phyloP scores from a whole-genome alignment of 139 green algal species.

The Haematococcus sp. region DNA sequence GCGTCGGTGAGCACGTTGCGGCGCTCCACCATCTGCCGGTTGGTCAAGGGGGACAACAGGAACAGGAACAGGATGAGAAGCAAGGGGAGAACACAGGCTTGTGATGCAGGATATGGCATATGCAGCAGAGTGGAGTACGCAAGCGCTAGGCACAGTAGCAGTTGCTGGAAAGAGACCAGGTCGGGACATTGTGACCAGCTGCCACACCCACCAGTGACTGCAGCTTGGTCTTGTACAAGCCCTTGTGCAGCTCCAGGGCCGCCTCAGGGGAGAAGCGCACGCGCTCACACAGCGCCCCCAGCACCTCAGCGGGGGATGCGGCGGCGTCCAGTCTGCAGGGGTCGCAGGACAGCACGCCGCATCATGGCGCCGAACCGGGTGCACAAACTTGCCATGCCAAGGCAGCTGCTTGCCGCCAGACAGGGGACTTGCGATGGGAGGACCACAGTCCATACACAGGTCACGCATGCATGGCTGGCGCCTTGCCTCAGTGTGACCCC shows the following conservation, averaged over 20 bases:
- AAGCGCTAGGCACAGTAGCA: too few species aligned
- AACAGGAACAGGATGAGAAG: too few species aligned
- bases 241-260: slow-evolving; percentile 76
- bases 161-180: too few species aligned
- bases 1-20: slow-evolving; percentile 55
- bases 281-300: slow-evolving; percentile 81
- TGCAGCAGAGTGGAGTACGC: too few species aligned
- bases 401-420: background rate
- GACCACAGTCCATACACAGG: too few species aligned
- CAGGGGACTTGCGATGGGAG: too few species aligned
- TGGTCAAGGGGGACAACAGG: too few species aligned
- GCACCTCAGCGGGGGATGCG: slow-evolving; percentile 57
- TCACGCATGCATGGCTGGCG: too few species aligned
- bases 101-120: too few species aligned
- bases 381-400: background rate
- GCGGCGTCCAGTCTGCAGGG: slow-evolving; percentile 48
- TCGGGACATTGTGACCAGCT: too few species aligned
- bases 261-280: slow-evolving; percentile 69
- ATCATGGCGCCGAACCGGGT: background rate
- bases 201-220: slow-evolving; percentile 46
- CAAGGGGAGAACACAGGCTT: too few species aligned
- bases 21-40: background rate
- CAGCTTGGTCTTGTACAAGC: slow-evolving; percentile 67
- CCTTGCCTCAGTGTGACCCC: too few species aligned
- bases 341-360: background rate